Conservation (phyloP, 2,329 filamentous ascomycete species). For the Leptodontidium sp. region DNA sequence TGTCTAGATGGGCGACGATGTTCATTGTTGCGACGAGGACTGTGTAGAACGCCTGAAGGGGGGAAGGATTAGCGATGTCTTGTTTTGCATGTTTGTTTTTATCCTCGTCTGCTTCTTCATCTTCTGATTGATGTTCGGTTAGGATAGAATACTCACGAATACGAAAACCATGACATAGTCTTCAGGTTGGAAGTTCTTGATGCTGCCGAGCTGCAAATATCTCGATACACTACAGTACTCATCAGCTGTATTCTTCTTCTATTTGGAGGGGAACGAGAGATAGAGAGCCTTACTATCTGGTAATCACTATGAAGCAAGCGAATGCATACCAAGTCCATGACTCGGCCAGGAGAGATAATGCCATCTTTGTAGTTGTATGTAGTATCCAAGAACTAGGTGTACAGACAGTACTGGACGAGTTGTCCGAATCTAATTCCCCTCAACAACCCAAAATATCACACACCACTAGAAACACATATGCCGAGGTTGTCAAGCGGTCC, state of each 20-base stretch:
- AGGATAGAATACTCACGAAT: conserved; percentile 51
- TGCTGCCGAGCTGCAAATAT: conserved; percentile 52
- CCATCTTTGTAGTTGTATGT: not conserved
- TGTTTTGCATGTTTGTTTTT: not conserved
- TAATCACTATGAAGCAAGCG: conserved; percentile 50
- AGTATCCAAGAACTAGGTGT: not conserved
- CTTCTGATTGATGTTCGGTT: not conserved
- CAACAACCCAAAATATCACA: not conserved
- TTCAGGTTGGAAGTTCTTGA: conserved; percentile 60
- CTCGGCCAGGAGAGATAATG: conserved; percentile 44
- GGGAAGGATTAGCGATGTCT: conserved; percentile 14
- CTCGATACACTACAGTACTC: conserved; percentile 48
- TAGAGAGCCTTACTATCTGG: conserved; percentile 50
- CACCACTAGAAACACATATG: not conserved
- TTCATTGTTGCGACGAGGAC: conserved; percentile 63
- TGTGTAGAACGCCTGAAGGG: conserved; percentile 56
- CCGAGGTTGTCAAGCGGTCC: not conserved
- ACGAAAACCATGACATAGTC: conserved; percentile 64
- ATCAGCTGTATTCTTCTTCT: not conserved
- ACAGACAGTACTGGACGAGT: not conserved
- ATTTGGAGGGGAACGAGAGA: not conserved
- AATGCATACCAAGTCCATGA: conserved; percentile 57
- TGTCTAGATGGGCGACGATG: conserved; percentile 62
- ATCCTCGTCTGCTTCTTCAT: not conserved
- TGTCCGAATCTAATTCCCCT: not conserved